A percentile compares a stretch with the other conserved stretches of the same genome.
phyloP scores from a whole-genome alignment of 2,329 filamentous ascomycete genomes.

The Trichoderma citrinoviride region DNA sequence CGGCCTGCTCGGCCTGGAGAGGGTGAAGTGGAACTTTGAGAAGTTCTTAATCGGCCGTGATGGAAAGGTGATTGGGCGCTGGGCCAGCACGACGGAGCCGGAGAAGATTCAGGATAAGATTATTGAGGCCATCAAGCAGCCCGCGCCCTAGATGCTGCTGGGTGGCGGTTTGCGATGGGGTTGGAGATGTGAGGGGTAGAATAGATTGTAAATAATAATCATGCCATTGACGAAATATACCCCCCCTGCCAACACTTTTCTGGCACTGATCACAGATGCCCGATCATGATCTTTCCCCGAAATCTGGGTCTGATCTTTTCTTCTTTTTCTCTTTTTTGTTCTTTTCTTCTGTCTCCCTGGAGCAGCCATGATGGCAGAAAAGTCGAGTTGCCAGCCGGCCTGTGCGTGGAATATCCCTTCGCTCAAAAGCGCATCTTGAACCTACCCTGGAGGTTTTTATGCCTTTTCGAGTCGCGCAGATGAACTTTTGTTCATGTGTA shows the following conservation, averaged over 20 bases:
- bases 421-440: too few relatives aligned
- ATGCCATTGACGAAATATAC: background rate
- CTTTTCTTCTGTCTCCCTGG: too few relatives aligned
- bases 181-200: background rate
- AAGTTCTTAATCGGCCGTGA: constrained; percentile 91
- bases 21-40: constrained; percentile 99
- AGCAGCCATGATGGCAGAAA: too few relatives aligned
- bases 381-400: too few relatives aligned
- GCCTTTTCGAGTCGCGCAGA: too few relatives aligned
- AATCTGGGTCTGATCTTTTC: too few relatives aligned
- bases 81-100: constrained; percentile 86
- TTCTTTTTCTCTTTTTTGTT: too few relatives aligned
- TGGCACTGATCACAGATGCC: too few relatives aligned
- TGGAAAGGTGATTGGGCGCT: constrained; percentile 79
- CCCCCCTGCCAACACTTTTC: background rate
- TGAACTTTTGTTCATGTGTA: too few relatives aligned
- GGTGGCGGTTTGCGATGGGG: background rate
- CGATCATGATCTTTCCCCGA: too few relatives aligned
- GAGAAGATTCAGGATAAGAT: constrained; percentile 74
- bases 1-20: constrained; percentile 82
- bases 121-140: constrained; percentile 66
- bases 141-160: background rate
- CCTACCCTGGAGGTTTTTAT: too few relatives aligned
- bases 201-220: constrained; percentile 11
- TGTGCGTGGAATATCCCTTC: too few relatives aligned